These are phyloP conservation scores for Ogataea saltuana DNA, from an alignment of 805 yeast species.

Conservation along the genomic window DNA sequence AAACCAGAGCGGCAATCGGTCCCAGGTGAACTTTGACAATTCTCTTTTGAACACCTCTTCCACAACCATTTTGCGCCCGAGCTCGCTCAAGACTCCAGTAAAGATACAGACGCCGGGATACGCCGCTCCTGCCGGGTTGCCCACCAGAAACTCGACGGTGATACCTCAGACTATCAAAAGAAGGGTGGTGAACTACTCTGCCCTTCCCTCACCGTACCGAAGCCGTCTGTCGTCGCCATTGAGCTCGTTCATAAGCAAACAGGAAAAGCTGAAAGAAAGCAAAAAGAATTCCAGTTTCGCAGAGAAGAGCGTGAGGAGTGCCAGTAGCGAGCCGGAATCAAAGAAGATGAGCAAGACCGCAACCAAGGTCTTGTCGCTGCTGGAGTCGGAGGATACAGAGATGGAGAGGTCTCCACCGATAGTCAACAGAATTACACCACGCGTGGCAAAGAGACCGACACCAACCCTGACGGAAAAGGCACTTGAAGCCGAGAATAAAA, in stretches of 20 bases:
- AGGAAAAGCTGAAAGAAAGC: conserved; percentile 14
- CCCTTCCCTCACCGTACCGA: conserved; percentile 31
- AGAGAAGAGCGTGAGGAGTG: too few species aligned
- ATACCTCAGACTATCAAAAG: conserved; percentile 26
- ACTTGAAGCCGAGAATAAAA: too few species aligned
- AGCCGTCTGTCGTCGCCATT: conserved; percentile 33
- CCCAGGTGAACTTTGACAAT: conserved; percentile 7
- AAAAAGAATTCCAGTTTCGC: conserved; percentile 3
- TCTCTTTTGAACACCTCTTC: conserved; percentile 21
- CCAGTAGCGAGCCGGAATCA: conserved; percentile 12
- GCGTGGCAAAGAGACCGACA: neutral
- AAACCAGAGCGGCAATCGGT: neutral
- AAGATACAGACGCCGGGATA: conserved; percentile 30
- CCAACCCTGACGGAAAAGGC: too few species aligned
- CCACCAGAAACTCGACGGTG: conserved; percentile 15
- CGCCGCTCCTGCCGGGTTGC: conserved; percentile 20
- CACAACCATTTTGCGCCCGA: conserved; percentile 27
- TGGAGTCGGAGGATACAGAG: conserved; percentile 17
- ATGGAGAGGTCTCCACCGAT: neutral
- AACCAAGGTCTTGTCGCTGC: conserved; percentile 23
- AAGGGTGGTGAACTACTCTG: conserved; percentile 32
- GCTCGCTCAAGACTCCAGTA: conserved; percentile 26
- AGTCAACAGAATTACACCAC: neutral
- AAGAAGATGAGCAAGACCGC: conserved; percentile 30
- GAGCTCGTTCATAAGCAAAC: conserved; percentile 22